Evolutionary conservation across 768 basidiomycete genomes (phyloP), one percentile per base, ranked within the genome.

Genomic region (Gloeostereum incarnatum): DNA sequence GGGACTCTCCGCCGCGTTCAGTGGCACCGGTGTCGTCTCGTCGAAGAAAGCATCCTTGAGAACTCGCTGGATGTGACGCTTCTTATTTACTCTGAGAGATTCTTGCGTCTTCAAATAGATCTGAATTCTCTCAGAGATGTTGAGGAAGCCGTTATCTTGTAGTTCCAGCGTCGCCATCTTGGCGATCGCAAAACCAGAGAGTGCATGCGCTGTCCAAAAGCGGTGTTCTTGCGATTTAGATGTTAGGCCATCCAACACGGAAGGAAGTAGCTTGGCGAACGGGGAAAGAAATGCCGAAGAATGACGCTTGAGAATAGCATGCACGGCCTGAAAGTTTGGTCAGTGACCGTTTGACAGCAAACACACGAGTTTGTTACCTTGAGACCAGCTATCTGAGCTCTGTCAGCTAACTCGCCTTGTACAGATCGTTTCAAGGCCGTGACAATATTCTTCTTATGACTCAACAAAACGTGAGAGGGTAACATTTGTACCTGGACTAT

Each of bases 191-290:
- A 79, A 67, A 2, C 75, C 71, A 26, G 69, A 66, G 1, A 83
- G 60, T 2, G 77, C 75, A 46, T 72, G 63, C 6, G 71, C 73
- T 2, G 82, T 76, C 39, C 73, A 65, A 0, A 67, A 45, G 27
- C 80, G 72, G 27, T 55, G 38, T 6, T 53, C 51, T 5, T 44
- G 26, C 17, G 58, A 52, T 10, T 57, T 50, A 7, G 49, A 52
- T 3, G 48, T 35, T 26, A 70, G 50, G 38, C 57, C 46, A 4
- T 44, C 35, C 37, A 70, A 47, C 36, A 61, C 46, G 26, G 48
- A 38, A 1, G 72, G 67, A 3, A 84, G 56, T 8, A 82, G 57
- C 16, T 62, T 60, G 6, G 60, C 52, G 32, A 82, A 68, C 11
- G 68, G 63, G 0, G 63, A 56, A 6, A 73, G 47, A 44, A 82